These are phyloP conservation scores for Colletotrichum costaricense DNA, from an alignment of 2,329 filamentous ascomycete species.

Conservation along the genomic window DNA sequence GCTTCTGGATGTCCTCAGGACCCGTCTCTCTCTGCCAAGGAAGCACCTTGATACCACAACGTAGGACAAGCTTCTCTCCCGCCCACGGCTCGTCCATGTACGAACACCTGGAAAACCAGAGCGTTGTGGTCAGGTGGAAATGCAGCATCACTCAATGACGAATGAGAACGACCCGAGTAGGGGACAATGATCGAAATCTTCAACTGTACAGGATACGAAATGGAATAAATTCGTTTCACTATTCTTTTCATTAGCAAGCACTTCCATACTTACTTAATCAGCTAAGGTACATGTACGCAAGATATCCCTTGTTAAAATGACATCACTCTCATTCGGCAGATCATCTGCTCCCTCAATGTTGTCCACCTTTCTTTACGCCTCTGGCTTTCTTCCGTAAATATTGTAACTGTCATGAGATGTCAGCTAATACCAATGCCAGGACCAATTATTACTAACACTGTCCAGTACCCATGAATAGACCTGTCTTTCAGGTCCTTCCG, in stretches of 20 bases:
- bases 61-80: background rate
- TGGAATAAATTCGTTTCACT: too few relatives aligned
- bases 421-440: background rate
- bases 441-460: conserved; percentile 43
- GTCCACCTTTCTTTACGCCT: background rate
- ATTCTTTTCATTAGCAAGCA: too few relatives aligned
- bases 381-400: background rate
- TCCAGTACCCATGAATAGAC: conserved; percentile 49
- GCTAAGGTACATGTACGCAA: too few relatives aligned
- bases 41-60: too few relatives aligned
- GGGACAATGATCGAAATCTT: too few relatives aligned
- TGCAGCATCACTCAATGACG: background rate
- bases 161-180: too few relatives aligned
- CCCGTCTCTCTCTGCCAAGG: too few relatives aligned
- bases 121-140: background rate
- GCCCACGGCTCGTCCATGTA: background rate
- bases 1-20: too few relatives aligned
- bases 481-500: conserved; percentile 47
- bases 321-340: too few relatives aligned
- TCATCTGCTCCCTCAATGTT: background rate
- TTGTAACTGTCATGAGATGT: background rate
- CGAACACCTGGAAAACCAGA: background rate
- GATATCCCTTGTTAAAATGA: too few relatives aligned
- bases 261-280: too few relatives aligned
- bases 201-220: too few relatives aligned